Evolutionary conservation across 768 basidiomycete species (phyloP).

Genomic region (Collybia sp.): DNA sequence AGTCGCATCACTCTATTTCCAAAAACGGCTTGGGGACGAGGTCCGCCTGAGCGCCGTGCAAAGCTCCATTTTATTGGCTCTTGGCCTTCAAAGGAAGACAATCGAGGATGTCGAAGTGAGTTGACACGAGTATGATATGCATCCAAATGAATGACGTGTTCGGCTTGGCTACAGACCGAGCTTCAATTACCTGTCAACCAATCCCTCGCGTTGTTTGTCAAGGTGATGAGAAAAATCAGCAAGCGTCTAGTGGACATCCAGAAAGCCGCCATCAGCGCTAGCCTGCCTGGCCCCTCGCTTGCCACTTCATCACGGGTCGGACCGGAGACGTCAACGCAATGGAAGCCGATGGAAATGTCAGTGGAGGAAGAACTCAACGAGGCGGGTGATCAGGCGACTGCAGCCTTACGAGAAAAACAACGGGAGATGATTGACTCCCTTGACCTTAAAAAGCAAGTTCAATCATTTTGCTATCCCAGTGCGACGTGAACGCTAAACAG

Average conservation of each 20-base stretch:
- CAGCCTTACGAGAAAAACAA: constrained; percentile 71
- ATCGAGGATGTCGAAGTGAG: constrained; percentile 87
- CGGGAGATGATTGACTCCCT: constrained; percentile 84
- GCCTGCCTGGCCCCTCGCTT: constrained; percentile 40
- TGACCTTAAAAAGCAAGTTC: constrained; percentile 80
- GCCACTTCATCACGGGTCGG: constrained; percentile 6
- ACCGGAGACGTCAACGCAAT: constrained; percentile 12
- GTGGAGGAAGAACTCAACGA: constrained; percentile 71
- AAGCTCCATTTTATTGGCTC: constrained; percentile 82
- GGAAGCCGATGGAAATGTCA: constrained; percentile 39
- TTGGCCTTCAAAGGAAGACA: constrained; percentile 85
- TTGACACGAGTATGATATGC: not conserved
- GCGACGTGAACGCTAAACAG: constrained; percentile 10
- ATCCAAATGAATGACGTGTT: not conserved
- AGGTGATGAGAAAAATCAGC: constrained; percentile 81
- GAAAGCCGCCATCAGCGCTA: constrained; percentile 68
- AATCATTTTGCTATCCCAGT: constrained; percentile 8
- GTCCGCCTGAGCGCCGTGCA: constrained; percentile 82
- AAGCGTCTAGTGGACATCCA: constrained; percentile 74
- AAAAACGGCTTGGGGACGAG: constrained; percentile 60
- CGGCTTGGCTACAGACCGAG: constrained; percentile 47
- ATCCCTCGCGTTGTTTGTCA: constrained; percentile 85
- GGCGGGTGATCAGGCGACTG: constrained; percentile 69
- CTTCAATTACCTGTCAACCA: constrained; percentile 84
- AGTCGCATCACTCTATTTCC: constrained; percentile 87